A percentile compares a stretch with the other conserved stretches of the same genome.
Conservation (phyloP, 306 rosid genomes). For the Prunus mira region DNA sequence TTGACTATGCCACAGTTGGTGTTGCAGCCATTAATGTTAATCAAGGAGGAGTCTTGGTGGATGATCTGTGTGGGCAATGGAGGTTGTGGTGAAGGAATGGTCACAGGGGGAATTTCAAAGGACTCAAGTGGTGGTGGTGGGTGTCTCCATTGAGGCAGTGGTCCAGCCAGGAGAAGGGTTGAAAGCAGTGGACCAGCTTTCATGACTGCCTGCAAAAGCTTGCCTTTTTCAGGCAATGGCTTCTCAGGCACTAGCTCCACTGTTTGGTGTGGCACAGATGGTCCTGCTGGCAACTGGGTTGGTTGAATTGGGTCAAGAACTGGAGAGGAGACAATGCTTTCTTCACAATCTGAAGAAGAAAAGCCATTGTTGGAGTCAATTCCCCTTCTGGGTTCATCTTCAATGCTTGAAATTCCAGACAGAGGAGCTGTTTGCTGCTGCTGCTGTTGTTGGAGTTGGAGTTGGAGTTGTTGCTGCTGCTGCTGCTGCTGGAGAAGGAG, state of each 20-base stretch:
- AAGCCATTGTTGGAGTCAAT: conserved; percentile 72
- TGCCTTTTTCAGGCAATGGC: conserved; percentile 92
- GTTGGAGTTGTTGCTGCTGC: neutral
- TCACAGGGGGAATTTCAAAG: conserved; percentile 85
- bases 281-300: conserved; percentile 28
- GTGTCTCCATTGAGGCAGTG: conserved; percentile 98
- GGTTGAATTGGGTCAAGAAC: conserved; percentile 54
- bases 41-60: conserved; percentile 56
- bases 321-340: conserved; percentile 96
- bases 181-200: conserved; percentile 96
- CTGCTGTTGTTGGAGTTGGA: conserved; percentile 14
- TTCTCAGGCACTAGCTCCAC: conserved; percentile 51
- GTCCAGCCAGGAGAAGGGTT: conserved; percentile 87
- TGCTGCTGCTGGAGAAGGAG: conserved; percentile 40
- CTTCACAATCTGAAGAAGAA: conserved; percentile 93
- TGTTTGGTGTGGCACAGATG: conserved; percentile 26
- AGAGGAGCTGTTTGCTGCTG: conserved; percentile 53
- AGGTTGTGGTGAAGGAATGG: conserved; percentile 56
- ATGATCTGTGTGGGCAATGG: conserved; percentile 29
- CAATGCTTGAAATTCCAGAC: conserved; percentile 92
- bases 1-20: conserved; percentile 52
- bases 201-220: conserved; percentile 95
- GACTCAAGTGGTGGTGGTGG: conserved; percentile 96
- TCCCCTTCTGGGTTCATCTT: conserved; percentile 82
- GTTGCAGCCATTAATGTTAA: conserved; percentile 29